Conservation (phyloP, 2,329 filamentous ascomycete species). For the Nemania sp. region DNA sequence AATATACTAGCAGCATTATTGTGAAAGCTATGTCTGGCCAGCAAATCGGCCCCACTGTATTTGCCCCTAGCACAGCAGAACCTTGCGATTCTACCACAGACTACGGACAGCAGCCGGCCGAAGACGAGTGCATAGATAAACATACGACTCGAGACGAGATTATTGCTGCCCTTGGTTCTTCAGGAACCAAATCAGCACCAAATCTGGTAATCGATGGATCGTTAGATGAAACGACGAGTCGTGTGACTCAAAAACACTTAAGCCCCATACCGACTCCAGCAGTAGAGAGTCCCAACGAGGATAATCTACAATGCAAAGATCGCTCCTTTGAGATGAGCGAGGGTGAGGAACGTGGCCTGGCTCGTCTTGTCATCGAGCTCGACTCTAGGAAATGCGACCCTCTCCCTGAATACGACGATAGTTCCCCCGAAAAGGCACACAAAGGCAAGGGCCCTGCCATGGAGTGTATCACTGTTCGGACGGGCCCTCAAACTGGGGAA, state of each 20-base stretch:
- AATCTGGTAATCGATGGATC: too few species aligned
- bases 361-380: conserved; percentile 54
- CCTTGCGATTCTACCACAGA: background rate
- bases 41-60: background rate
- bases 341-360: conserved; percentile 52
- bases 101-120: background rate
- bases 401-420: conserved; percentile 29
- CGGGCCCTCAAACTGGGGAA: conserved; percentile 13
- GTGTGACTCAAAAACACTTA: too few species aligned
- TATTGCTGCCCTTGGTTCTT: conserved; percentile 21
- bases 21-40: background rate
- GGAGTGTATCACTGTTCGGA: conserved; percentile 34
- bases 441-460: conserved; percentile 11
- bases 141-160: conserved; percentile 17
- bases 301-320: conserved; percentile 22
- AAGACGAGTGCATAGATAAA: background rate
- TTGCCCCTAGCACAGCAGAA: background rate
- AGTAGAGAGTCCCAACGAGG: too few species aligned
- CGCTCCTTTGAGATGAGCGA: conserved; percentile 41
- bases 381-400: conserved; percentile 46
- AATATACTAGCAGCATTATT: background rate
- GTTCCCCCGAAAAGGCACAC: conserved; percentile 37
- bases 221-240: conserved; percentile 50
- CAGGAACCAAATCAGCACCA: conserved; percentile 42
- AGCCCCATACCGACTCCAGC: too few species aligned